A percentile compares a stretch with the other conserved stretches of the same genome.
These are phyloP conservation scores for Testicularia cyperi DNA, from an alignment of 1,284 basidiomycete species.

Conservation along the genomic window DNA sequence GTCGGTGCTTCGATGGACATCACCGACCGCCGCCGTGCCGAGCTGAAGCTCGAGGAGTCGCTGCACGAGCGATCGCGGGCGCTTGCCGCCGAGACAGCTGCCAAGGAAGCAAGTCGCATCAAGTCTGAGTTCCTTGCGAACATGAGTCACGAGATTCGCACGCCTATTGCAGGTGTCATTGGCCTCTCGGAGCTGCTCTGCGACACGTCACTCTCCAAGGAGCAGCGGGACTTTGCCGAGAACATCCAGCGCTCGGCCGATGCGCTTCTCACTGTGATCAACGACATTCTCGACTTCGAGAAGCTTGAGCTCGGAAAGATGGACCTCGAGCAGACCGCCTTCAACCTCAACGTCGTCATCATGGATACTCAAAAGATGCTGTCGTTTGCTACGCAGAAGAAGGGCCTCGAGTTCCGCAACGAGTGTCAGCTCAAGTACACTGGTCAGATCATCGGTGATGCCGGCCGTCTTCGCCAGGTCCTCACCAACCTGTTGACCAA, in stretches of 20 bases:
- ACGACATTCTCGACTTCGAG: constrained; percentile 63
- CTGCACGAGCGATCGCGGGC: constrained; percentile 57
- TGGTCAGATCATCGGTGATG: constrained; percentile 52
- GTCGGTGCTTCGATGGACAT: constrained; percentile 61
- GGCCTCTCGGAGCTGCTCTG: constrained; percentile 60
- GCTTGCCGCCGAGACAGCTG: constrained; percentile 59
- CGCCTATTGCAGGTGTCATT: constrained; percentile 61
- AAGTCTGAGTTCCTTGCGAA: constrained; percentile 61
- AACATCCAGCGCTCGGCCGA: constrained; percentile 62
- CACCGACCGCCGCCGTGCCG: constrained; percentile 57
- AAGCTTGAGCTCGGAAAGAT: constrained; percentile 62
- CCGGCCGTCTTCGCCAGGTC: constrained; percentile 55
- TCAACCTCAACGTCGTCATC: constrained; percentile 60
- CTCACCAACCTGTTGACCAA: constrained; percentile 61
- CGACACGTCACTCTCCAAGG: constrained; percentile 57
- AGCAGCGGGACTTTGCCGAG: constrained; percentile 62
- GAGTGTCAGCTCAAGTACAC: constrained; percentile 46
- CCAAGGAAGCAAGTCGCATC: constrained; percentile 65
- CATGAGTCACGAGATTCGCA: constrained; percentile 63
- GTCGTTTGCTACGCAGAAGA: constrained; percentile 57
- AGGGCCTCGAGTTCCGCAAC: constrained; percentile 57
- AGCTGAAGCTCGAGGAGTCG: constrained; percentile 53
- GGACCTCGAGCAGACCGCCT: constrained; percentile 61
- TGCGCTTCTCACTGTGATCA: constrained; percentile 63
- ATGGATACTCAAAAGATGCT: constrained; percentile 59